A percentile compares a stretch with the other conserved stretches of the same genome.
Conservation (phyloP, 1,284 basidiomycete species). For the Apiotrichum gamsii region DNA sequence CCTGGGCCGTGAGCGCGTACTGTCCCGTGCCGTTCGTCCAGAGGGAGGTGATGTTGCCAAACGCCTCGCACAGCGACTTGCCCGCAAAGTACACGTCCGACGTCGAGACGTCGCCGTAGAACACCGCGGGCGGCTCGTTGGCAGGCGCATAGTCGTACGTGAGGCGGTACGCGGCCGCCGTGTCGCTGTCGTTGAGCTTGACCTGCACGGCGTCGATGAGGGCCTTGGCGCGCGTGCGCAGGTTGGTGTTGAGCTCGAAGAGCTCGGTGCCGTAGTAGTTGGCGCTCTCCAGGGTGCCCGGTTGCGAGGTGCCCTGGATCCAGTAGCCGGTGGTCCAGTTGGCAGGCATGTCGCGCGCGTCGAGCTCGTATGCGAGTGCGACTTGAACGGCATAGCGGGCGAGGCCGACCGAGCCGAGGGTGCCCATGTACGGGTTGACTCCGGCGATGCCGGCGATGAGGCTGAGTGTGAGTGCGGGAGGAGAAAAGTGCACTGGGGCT, state of each 20-base stretch:
- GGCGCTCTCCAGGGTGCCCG: conserved; percentile 31
- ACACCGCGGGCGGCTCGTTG: conserved; percentile 41
- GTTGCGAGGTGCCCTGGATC: conserved; percentile 40
- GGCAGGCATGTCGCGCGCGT: conserved; percentile 50
- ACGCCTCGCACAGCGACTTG: conserved; percentile 43
- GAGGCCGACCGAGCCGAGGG: conserved; percentile 50
- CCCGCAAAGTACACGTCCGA: conserved; percentile 52
- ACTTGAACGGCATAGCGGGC: conserved; percentile 51
- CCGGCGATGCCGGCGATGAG: conserved; percentile 52
- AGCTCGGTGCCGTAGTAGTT: conserved; percentile 53
- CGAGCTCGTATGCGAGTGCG: conserved; percentile 51
- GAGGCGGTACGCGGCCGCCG: conserved; percentile 32
- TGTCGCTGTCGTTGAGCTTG: conserved; percentile 46
- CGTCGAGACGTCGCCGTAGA: conserved; percentile 48
- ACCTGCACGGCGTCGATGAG: conserved; percentile 37
- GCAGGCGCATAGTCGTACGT: conserved; percentile 44
- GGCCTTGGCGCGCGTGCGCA: conserved; percentile 47
- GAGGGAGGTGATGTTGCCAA: conserved; percentile 49
- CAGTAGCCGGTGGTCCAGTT: conserved; percentile 50
- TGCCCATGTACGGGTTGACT: conserved; percentile 48
- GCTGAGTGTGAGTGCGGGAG: conserved; percentile 7
- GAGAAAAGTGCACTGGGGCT: too few relatives aligned
- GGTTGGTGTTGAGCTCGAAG: conserved; percentile 52
- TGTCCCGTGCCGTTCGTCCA: conserved; percentile 40
- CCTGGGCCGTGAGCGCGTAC: conserved; percentile 52